phyloP scores from a whole-genome alignment of 2,329 filamentous ascomycete species.

The Hypoxylon sp. region DNA sequence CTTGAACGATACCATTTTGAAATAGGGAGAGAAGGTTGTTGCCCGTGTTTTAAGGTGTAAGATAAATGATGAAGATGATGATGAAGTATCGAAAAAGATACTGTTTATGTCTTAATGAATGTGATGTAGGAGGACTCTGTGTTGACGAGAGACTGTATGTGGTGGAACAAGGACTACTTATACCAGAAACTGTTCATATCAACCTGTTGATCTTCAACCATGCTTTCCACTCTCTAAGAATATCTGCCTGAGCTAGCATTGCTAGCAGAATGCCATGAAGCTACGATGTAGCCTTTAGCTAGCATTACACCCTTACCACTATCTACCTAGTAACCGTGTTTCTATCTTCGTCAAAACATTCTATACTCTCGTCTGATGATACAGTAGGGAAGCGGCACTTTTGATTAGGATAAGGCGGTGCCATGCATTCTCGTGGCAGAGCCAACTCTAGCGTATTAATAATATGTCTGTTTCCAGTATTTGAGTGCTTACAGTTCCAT shows the following conservation, averaged over 20 bases:
- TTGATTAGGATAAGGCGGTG: background rate
- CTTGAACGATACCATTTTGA: background rate
- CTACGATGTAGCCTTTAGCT: background rate
- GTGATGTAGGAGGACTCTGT: background rate
- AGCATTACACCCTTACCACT: background rate
- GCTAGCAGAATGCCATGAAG: background rate
- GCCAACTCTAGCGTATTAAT: background rate
- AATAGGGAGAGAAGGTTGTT: background rate
- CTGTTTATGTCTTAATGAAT: background rate
- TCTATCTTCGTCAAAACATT: background rate
- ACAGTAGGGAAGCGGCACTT: background rate
- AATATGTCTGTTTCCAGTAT: background rate
- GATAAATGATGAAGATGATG: background rate
- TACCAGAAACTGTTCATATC: background rate
- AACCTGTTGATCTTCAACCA: background rate
- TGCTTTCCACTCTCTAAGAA: background rate
- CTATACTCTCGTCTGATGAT: background rate
- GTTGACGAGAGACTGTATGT: background rate
- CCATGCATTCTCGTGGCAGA: background rate
- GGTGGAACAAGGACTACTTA: background rate
- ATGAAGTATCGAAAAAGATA: background rate
- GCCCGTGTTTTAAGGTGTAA: background rate
- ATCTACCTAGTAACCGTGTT: background rate
- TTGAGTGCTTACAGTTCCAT: background rate
- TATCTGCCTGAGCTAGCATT: background rate